A percentile compares a stretch with the other conserved stretches of the same genome.
These are phyloP conservation scores for Stephania japonica DNA, from an alignment of 164 flowering plant species.

Conservation along the genomic window DNA sequence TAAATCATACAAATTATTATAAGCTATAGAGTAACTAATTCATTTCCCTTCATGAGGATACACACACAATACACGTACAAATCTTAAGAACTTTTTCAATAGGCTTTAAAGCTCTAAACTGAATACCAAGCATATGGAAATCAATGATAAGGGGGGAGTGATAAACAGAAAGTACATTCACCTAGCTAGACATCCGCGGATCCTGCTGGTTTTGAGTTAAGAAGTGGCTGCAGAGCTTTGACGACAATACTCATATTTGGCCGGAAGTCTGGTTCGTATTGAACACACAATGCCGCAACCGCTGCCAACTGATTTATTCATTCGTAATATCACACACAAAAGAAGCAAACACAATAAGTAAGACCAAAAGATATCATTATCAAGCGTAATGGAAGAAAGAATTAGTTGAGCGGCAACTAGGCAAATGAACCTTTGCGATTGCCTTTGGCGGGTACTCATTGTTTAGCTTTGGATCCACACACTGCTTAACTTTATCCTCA, in stretches of 20 bases:
- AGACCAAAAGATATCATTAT: neutral
- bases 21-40: neutral
- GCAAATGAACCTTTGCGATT: conserved; percentile 36
- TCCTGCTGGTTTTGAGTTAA: conserved; percentile 30
- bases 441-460: conserved; percentile 44
- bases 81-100: neutral
- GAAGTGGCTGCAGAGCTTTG: conserved; percentile 44
- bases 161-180: conserved; percentile 1
- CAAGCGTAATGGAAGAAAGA: neutral
- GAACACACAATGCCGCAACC: conserved; percentile 46
- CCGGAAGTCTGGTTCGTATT: conserved; percentile 42
- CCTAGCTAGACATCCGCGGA: conserved; percentile 11
- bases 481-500: conserved; percentile 44
- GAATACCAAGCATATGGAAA: neutral
- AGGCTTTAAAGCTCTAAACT: neutral
- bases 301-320: conserved; percentile 37
- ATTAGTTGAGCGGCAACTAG: neutral
- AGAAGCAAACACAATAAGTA: neutral
- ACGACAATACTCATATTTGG: conserved; percentile 50
- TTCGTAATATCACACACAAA: neutral
- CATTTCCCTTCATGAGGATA: neutral
- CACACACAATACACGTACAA: neutral
- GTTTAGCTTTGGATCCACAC: conserved; percentile 47
- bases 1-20: too few species aligned
- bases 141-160: neutral